These are phyloP conservation scores for Penicillium sp. DNA, from an alignment of 2,329 filamentous ascomycete genomes.

Conservation along the genomic window DNA sequence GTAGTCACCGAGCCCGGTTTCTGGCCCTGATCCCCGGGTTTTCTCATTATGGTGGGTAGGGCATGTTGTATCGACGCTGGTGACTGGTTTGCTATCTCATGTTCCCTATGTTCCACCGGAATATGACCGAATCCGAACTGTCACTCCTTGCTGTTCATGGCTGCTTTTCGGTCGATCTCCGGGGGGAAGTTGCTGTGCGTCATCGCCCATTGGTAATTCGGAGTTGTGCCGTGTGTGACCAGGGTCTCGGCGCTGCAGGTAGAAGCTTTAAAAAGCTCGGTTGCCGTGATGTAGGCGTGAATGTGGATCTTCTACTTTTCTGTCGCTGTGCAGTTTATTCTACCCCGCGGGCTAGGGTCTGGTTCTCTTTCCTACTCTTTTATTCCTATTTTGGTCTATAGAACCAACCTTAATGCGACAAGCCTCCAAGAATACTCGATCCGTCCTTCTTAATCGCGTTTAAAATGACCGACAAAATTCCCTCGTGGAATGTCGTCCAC, in stretches of 20 bases:
- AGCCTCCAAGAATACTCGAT: neutral
- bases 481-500: constrained; percentile 52
- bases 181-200: constrained; percentile 15
- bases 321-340: neutral
- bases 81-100: neutral
- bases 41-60: neutral
- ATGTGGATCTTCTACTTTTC: neutral
- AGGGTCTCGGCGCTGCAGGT: neutral
- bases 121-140: constrained; percentile 12
- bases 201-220: constrained; percentile 4
- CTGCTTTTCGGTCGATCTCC: constrained; percentile 18
- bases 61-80: neutral
- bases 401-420: neutral
- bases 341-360: neutral
- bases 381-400: neutral
- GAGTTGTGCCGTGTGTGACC: constrained; percentile 11
- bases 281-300: neutral
- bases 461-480: constrained; percentile 42
- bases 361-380: neutral
- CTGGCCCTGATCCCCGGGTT: neutral
- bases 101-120: constrained; percentile 5
- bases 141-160: constrained; percentile 13
- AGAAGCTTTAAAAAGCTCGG: constrained; percentile 8
- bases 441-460: neutral
- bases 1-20: neutral